Percentiles rank a stretch among this genome's conserved stretches.
These are phyloP conservation scores for Orbilia brochopaga DNA, from an alignment of 2,329 filamentous ascomycete genomes.

Conservation along the genomic window DNA sequence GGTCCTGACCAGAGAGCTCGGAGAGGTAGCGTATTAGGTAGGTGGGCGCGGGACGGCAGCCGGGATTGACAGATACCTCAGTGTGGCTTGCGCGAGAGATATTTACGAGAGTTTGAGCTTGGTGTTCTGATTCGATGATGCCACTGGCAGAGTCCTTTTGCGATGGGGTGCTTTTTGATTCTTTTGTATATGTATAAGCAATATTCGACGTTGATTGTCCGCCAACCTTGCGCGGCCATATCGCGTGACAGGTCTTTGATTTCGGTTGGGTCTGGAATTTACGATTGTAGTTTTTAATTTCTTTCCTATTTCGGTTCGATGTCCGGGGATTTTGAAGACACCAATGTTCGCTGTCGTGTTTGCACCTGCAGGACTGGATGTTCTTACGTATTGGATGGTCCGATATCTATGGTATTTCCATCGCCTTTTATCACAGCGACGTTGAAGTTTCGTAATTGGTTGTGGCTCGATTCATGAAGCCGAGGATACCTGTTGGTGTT, in stretches of 20 bases:
- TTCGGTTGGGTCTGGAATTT: too few relatives aligned
- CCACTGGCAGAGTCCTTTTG: neutral
- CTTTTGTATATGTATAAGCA: conserved; percentile 27
- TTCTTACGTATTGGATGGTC: too few relatives aligned
- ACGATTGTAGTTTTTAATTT: neutral
- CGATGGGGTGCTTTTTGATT: conserved; percentile 4
- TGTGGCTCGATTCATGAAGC: too few relatives aligned
- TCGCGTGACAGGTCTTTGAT: neutral
- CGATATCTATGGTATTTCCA: too few relatives aligned
- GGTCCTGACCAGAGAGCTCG: conserved; percentile 61
- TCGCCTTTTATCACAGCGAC: too few relatives aligned
- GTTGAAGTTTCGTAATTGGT: too few relatives aligned
- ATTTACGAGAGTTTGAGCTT: neutral
- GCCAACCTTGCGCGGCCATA: neutral
- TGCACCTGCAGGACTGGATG: too few relatives aligned
- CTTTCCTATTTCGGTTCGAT: too few relatives aligned
- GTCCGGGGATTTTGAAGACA: too few relatives aligned
- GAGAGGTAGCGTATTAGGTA: conserved; percentile 21
- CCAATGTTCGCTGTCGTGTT: too few relatives aligned
- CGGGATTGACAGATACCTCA: neutral
- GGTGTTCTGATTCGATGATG: neutral
- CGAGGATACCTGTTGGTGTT: too few relatives aligned
- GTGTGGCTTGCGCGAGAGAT: neutral
- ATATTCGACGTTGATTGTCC: neutral
- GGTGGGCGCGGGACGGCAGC: neutral